phyloP scores from a whole-genome alignment of 495 filamentous ascomycete species.

The Lasiosphaeria ovina region DNA sequence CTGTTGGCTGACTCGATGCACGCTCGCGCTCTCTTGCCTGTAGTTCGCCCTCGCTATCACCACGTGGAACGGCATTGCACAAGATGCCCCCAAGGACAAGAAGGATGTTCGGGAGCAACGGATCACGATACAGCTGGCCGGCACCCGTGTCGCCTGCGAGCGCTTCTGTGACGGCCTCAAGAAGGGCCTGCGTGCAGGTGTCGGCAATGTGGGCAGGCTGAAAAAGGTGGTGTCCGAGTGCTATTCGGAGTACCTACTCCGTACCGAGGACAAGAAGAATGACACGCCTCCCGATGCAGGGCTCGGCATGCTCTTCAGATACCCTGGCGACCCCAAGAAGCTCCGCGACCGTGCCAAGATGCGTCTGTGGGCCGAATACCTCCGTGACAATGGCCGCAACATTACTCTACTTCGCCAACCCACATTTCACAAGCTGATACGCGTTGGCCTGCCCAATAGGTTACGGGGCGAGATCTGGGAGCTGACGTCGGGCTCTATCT shows the following conservation, averaged over 20 bases:
- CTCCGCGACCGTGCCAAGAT: slow-evolving; percentile 95
- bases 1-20: too few relatives aligned
- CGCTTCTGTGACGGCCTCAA: slow-evolving; percentile 95
- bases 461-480: slow-evolving; percentile 96
- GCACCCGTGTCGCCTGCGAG: slow-evolving; percentile 84
- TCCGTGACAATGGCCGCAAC: slow-evolving; percentile 94
- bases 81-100: slow-evolving; percentile 46
- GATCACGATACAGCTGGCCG: slow-evolving; percentile 85
- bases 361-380: slow-evolving; percentile 93
- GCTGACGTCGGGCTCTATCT: slow-evolving; percentile 85
- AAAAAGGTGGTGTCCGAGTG: slow-evolving; percentile 74
- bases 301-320: slow-evolving; percentile 87
- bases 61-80: slow-evolving; percentile 82
- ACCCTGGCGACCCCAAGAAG: slow-evolving; percentile 95
- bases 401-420: slow-evolving; percentile 88
- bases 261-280: slow-evolving; percentile 54
- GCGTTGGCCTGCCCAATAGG: slow-evolving; percentile 91
- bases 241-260: slow-evolving; percentile 91
- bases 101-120: slow-evolving; percentile 65
- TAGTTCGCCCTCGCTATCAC: slow-evolving; percentile 90
- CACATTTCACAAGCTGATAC: slow-evolving; percentile 94
- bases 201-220: slow-evolving; percentile 81
- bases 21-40: background rate
- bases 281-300: slow-evolving; percentile 79
- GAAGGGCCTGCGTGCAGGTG: slow-evolving; percentile 76